A percentile compares a stretch with the other conserved stretches of the same genome.
phyloP scores from a whole-genome alignment of 768 basidiomycete species.

The Psilocybe sp. region DNA sequence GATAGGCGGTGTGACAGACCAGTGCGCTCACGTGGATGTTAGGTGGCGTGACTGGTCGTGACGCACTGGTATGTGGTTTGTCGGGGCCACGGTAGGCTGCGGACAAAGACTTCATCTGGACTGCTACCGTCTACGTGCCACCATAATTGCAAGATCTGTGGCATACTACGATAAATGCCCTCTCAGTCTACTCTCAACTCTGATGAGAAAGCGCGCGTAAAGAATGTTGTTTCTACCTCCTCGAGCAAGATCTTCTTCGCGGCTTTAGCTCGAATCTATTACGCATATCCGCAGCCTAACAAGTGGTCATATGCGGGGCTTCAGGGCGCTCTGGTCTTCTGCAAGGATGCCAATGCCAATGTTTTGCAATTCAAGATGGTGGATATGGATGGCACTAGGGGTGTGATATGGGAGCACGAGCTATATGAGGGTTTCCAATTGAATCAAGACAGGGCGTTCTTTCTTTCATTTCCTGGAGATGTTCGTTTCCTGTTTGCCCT shows the following conservation, averaged over 20 bases:
- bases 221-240: constrained; percentile 51
- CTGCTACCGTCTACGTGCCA: no score
- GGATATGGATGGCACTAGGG: constrained; percentile 80
- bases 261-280: constrained; percentile 87
- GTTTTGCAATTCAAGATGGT: constrained; percentile 73
- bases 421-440: constrained; percentile 82
- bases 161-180: constrained; percentile 51
- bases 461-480: constrained; percentile 91
- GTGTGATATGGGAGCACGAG: constrained; percentile 92
- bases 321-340: constrained; percentile 81
- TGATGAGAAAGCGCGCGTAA: constrained; percentile 80
- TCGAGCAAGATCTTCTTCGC: constrained; percentile 77
- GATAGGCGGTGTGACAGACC: no score
- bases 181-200: constrained; percentile 63
- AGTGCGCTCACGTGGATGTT: no score
- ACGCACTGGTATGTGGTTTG: no score
- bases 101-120: no score
- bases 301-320: constrained; percentile 88
- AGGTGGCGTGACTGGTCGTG: no score
- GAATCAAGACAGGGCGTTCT: constrained; percentile 81
- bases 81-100: no score
- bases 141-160: no score
- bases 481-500: constrained; percentile 47
- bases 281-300: constrained; percentile 72
- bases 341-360: constrained; percentile 54